These are phyloP conservation scores for Kokia cookei DNA, from an alignment of 441 rosid genomes.

Conservation along the genomic window DNA sequence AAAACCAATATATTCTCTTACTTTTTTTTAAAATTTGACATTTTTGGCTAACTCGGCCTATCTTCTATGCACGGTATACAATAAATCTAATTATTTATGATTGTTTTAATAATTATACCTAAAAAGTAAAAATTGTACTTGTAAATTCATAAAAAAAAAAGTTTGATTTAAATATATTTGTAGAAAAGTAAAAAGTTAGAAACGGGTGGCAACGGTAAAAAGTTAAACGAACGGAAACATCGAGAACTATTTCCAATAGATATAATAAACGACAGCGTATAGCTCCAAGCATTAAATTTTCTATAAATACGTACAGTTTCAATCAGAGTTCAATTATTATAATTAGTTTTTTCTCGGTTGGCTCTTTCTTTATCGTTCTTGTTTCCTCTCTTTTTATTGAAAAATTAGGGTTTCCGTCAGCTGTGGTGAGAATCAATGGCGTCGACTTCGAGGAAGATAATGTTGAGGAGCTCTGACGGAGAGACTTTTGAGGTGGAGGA, in stretches of 20 bases:
- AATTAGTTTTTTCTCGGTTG: not conserved
- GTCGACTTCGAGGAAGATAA: not conserved
- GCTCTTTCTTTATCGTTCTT: not conserved
- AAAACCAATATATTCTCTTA: too few relatives aligned
- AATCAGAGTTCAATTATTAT: not conserved
- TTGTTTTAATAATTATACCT: too few relatives aligned
- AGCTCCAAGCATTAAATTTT: not conserved
- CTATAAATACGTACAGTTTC: not conserved
- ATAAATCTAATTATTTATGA: too few relatives aligned
- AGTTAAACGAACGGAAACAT: not conserved
- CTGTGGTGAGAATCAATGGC: not conserved
- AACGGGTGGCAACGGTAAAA: not conserved
- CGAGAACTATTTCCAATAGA: not conserved
- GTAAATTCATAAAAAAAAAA: too few relatives aligned
- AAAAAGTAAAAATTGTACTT: too few relatives aligned
- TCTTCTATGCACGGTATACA: too few relatives aligned
- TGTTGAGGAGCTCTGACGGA: not conserved
- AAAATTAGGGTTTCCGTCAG: not conserved
- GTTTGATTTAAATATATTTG: too few relatives aligned
- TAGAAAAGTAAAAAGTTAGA: not conserved
- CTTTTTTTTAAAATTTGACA: too few relatives aligned
- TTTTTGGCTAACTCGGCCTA: too few relatives aligned
- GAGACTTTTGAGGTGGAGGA: conserved; percentile 7
- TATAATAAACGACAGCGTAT: not conserved
- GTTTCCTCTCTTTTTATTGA: not conserved